Evolutionary conservation across 2,329 filamentous ascomycete genomes (phyloP).

Genomic region (Xylariaceae sp.): DNA sequence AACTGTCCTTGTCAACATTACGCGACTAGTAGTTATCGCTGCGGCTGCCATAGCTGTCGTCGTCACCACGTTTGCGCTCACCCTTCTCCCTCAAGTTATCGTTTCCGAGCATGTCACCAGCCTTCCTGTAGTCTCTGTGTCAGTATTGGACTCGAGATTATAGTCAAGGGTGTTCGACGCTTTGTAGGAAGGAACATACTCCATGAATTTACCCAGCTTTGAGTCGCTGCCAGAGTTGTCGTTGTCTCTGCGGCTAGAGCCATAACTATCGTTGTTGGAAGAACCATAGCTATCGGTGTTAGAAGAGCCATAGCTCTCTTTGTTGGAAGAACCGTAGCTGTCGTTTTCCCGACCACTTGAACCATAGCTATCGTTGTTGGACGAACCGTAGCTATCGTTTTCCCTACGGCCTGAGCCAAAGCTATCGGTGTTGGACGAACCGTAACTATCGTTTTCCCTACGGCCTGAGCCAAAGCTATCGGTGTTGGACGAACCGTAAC

Average conservation of each 20-base stretch:
- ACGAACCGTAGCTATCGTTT: conserved; percentile 3
- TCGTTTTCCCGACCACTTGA: too few species aligned
- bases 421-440: conserved; percentile 15
- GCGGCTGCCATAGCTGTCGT: not conserved
- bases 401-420: conserved; percentile 11
- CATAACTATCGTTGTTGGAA: conserved; percentile 4
- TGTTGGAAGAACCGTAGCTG: not conserved
- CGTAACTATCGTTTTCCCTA: conserved; percentile 7
- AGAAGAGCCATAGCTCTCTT: conserved; percentile 5
- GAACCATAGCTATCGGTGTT: not conserved
- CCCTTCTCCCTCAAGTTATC: not conserved
- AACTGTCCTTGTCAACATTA: too few species aligned
- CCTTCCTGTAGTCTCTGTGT: not conserved
- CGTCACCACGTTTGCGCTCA: not conserved
- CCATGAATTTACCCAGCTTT: not conserved
- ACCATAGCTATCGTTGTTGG: conserved; percentile 5
- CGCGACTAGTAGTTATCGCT: too few species aligned
- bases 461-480: conserved; percentile 4
- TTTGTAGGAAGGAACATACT: not conserved
- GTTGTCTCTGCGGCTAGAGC: conserved; percentile 18
- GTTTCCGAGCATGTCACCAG: not conserved
- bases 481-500: conserved; percentile 17
- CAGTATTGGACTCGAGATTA: too few species aligned
- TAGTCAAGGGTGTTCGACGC: too few species aligned
- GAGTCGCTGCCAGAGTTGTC: conserved; percentile 17